Evolutionary conservation across 2,329 filamentous ascomycete genomes (phyloP).

Genomic region (Xylaria multiplex): DNA sequence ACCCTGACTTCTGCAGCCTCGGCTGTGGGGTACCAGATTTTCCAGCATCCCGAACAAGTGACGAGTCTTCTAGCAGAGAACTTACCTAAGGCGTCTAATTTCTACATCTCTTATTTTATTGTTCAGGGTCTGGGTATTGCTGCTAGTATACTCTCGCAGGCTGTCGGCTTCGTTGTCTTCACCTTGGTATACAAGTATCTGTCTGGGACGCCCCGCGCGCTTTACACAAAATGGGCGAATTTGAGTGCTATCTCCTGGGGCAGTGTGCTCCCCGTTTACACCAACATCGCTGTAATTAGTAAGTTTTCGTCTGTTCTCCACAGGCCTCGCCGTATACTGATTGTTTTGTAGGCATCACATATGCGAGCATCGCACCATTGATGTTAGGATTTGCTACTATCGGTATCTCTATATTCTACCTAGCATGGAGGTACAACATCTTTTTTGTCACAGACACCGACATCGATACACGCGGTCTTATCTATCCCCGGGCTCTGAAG

Average conservation of each 20-base stretch:
- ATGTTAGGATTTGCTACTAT: conserved; percentile 83
- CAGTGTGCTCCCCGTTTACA: conserved; percentile 82
- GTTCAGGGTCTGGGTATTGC: conserved; percentile 88
- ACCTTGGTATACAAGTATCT: conserved; percentile 78
- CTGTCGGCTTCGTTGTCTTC: conserved; percentile 76
- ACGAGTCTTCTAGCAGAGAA: conserved; percentile 75
- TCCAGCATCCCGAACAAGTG: conserved; percentile 68
- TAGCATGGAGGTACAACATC: conserved; percentile 90
- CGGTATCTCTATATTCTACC: conserved; percentile 82
- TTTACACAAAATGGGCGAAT: conserved; percentile 80
- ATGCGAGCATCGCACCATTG: conserved; percentile 86
- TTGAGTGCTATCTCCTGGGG: conserved; percentile 84
- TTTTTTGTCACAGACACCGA: conserved; percentile 84
- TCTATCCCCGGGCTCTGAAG: conserved; percentile 87
- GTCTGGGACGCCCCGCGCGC: conserved; percentile 80
- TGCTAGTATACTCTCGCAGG: conserved; percentile 76
- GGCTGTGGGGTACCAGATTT: conserved; percentile 71
- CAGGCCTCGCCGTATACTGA: conserved; percentile 33
- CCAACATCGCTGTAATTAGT: conserved; percentile 83
- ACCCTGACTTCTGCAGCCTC: conserved; percentile 85
- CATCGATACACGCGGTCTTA: conserved; percentile 87
- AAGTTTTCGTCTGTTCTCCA: conserved; percentile 48
- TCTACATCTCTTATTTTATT: conserved; percentile 95
- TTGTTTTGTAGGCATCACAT: conserved; percentile 73
- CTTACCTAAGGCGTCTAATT: conserved; percentile 87